These are phyloP conservation scores for Penicillium sp. DNA, from an alignment of 2,329 filamentous ascomycete species.

Conservation along the genomic window DNA sequence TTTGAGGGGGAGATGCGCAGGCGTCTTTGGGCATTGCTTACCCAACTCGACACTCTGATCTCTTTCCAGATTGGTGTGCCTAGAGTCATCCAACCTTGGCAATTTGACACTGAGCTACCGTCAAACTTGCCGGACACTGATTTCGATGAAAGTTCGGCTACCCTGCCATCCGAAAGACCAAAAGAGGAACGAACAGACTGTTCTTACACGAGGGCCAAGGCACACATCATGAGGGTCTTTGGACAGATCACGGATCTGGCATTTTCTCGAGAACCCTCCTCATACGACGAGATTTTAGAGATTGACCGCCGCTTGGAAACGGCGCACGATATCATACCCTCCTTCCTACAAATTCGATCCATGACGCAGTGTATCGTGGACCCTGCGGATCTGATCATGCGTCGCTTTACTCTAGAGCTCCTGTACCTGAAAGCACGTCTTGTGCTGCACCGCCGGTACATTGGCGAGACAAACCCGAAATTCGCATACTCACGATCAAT, in stretches of 20 bases:
- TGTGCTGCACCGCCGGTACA: constrained; percentile 57
- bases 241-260: constrained; percentile 42
- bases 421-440: constrained; percentile 55
- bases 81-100: constrained; percentile 60
- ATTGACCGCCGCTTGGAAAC: constrained; percentile 40
- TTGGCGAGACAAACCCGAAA: constrained; percentile 42
- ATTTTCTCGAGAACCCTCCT: constrained; percentile 33
- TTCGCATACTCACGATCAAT: constrained; percentile 48
- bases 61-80: constrained; percentile 68
- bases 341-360: constrained; percentile 25
- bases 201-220: constrained; percentile 41
- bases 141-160: constrained; percentile 53
- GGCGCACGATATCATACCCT: constrained; percentile 26
- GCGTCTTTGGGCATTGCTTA: constrained; percentile 43
- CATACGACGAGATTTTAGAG: constrained; percentile 40
- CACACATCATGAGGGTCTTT: constrained; percentile 37
- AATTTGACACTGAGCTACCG: constrained; percentile 62
- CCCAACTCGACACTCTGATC: constrained; percentile 62
- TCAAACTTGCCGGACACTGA: constrained; percentile 64
- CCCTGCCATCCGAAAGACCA: constrained; percentile 58
- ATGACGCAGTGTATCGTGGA: constrained; percentile 49
- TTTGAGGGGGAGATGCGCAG: constrained; percentile 59
- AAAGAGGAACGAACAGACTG: constrained; percentile 54
- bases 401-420: constrained; percentile 54
- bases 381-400: constrained; percentile 54